Evolutionary conservation across 2,329 filamentous ascomycete genomes (phyloP).

Genomic region (Pseudopyrenochaeta lycopersici): DNA sequence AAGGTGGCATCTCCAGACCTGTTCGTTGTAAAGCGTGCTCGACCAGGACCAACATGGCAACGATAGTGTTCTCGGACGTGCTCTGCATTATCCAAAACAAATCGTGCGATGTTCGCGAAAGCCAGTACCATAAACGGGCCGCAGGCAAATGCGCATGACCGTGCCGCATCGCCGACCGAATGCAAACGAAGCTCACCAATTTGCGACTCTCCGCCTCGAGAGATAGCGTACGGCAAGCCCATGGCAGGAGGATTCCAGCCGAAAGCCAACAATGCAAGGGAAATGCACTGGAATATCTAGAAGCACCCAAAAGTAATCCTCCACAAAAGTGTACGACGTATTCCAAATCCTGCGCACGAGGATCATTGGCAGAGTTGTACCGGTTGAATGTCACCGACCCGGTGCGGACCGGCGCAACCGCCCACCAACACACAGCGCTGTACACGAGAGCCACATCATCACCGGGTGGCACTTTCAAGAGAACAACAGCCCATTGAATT

Average conservation of each 20-base stretch:
- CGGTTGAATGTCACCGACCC: constrained; percentile 33
- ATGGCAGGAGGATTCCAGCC: not conserved
- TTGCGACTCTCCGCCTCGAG: not conserved
- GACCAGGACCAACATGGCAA: too few species aligned
- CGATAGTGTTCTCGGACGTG: too few species aligned
- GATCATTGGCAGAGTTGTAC: constrained; percentile 8
- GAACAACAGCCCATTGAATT: not conserved
- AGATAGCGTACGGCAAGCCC: not conserved
- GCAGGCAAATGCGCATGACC: constrained; percentile 2
- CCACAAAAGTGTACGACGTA: constrained; percentile 1
- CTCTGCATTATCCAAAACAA: too few species aligned
- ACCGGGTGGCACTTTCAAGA: not conserved
- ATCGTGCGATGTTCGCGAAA: too few species aligned
- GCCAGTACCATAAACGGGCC: not conserved
- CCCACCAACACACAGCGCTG: not conserved
- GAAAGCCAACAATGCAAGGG: not conserved
- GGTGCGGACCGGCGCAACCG: constrained; percentile 30
- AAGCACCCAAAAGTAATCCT: not conserved
- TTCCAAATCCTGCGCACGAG: not conserved
- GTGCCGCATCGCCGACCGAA: not conserved
- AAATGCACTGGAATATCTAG: not conserved
- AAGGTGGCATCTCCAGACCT: too few species aligned
- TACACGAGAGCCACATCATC: not conserved
- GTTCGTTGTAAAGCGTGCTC: too few species aligned
- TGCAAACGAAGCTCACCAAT: not conserved